Percentiles rank a stretch among this genome's conserved stretches.
These are phyloP conservation scores for Suillus bovinus DNA, from an alignment of 768 basidiomycete genomes.

Conservation along the genomic window DNA sequence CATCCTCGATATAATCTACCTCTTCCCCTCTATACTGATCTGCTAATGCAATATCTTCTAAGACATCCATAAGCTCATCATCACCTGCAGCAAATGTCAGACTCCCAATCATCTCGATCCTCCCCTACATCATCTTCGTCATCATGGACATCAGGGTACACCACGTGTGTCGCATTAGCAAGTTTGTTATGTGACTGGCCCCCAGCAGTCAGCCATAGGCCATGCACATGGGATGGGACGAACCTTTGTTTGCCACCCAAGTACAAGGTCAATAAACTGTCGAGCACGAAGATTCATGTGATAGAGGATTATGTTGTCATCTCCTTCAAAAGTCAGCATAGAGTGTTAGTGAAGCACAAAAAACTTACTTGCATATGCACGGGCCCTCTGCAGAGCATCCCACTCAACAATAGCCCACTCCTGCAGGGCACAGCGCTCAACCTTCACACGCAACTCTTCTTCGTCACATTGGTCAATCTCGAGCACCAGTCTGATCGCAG, in stretches of 20 bases:
- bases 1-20: background rate
- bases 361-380: background rate
- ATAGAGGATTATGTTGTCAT: background rate
- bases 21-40: background rate
- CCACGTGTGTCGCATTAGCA: background rate
- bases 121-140: background rate
- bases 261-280: background rate
- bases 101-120: background rate
- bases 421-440: background rate
- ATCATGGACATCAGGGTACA: background rate
- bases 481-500: background rate
- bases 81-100: background rate
- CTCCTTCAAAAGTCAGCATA: background rate
- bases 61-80: background rate
- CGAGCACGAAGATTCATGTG: background rate
- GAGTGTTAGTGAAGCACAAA: background rate
- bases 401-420: background rate
- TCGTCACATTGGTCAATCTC: background rate
- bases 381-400: background rate
- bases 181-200: background rate
- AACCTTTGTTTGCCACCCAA: background rate
- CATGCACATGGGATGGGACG: background rate
- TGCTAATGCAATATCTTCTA: background rate
- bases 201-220: background rate
- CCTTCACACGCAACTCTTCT: background rate